A percentile compares a stretch with the other conserved stretches of the same genome.
These are phyloP conservation scores for Vitellaria paradoxa DNA, from an alignment of 179 eudicot species.

Conservation along the genomic window DNA sequence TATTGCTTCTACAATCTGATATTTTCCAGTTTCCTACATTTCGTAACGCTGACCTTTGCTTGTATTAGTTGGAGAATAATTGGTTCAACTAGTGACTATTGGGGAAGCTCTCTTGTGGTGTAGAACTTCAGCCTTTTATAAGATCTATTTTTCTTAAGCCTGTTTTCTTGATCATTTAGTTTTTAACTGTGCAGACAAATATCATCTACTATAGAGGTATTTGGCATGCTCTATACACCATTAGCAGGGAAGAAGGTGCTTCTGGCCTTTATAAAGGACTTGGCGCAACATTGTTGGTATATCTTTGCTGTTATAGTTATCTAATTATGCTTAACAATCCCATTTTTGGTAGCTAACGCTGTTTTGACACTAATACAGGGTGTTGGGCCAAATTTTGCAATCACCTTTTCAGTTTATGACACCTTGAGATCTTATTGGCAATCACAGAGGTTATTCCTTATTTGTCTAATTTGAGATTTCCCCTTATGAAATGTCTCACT, in stretches of 20 bases:
- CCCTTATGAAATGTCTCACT: too few species aligned
- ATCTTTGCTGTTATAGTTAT: slow-evolving; percentile 5
- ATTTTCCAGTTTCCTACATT: neutral
- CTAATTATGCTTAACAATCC: neutral
- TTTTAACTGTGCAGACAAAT: slow-evolving; percentile 60
- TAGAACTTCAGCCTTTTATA: neutral
- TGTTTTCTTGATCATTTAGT: slow-evolving; percentile 5
- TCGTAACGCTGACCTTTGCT: neutral
- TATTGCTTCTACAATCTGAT: neutral
- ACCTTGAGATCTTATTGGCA: slow-evolving; percentile 82
- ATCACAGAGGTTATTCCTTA: slow-evolving; percentile 45
- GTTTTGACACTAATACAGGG: slow-evolving; percentile 44
- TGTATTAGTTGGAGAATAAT: neutral
- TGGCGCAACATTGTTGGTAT: slow-evolving; percentile 89
- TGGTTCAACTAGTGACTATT: neutral
- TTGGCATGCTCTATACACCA: slow-evolving; percentile 72
- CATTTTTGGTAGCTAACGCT: neutral
- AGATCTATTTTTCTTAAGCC: neutral
- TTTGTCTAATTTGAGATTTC: neutral
- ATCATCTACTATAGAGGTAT: slow-evolving; percentile 80
- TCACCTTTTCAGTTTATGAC: slow-evolving; percentile 92
- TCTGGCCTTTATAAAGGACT: slow-evolving; percentile 93
- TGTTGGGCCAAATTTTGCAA: slow-evolving; percentile 95
- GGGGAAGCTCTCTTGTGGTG: neutral
- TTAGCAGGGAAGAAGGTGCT: slow-evolving; percentile 73